Evolutionary conservation across 192 early-diverging fungal genomes (phyloP).

Genomic region (Chytriomyces confervae): DNA sequence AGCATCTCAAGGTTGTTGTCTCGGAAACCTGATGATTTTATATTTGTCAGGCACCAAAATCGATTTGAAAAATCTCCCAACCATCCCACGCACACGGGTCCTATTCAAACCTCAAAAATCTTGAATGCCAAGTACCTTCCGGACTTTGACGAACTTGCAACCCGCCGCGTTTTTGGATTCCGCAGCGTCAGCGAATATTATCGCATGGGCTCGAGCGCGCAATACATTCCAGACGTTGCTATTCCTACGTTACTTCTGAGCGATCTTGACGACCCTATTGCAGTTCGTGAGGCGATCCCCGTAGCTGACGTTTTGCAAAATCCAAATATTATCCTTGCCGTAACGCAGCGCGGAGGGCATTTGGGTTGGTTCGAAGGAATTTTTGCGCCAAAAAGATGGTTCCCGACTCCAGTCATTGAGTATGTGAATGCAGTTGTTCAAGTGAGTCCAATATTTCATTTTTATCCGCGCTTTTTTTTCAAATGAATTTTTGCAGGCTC

Average conservation of each 20-base stretch:
- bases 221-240: conserved; percentile 54
- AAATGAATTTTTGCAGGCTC: neutral
- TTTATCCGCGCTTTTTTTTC: neutral
- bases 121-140: conserved; percentile 64
- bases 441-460: conserved; percentile 18
- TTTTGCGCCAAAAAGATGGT: conserved; percentile 45
- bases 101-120: conserved; percentile 61
- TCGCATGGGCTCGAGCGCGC: conserved; percentile 46
- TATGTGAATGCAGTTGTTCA: conserved; percentile 50
- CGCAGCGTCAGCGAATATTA: conserved; percentile 80
- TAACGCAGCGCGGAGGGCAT: conserved; percentile 86
- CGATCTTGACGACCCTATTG: conserved; percentile 92
- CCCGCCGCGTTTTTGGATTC: conserved; percentile 76
- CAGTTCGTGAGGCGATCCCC: conserved; percentile 69
- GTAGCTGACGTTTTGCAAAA: conserved; percentile 74
- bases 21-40: conserved; percentile 2
- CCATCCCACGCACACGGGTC: conserved; percentile 50
- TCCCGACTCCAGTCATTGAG: conserved; percentile 50
- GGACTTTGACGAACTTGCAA: conserved; percentile 85
- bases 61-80: conserved; percentile 35
- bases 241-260: conserved; percentile 86
- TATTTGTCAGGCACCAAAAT: conserved; percentile 26
- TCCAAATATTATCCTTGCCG: conserved; percentile 78
- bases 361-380: conserved; percentile 81
- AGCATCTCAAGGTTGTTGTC: neutral